Percentiles rank a stretch among this genome's conserved stretches.
Evolutionary conservation across 2,329 filamentous ascomycete species (phyloP).

Genomic region (Sarocladiaceae sp.): DNA sequence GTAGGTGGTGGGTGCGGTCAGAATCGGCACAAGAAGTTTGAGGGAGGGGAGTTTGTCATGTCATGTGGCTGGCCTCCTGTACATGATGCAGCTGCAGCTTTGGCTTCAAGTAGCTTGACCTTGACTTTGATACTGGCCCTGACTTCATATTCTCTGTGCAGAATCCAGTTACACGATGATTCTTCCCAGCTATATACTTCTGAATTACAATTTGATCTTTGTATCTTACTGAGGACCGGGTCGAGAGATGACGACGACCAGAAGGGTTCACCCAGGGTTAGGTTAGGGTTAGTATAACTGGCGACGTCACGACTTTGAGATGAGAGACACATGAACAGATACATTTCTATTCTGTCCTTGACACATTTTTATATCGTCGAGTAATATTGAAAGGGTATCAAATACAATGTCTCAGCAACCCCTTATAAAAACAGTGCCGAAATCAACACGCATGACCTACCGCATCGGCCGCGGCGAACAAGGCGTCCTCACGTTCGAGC

Average conservation of each 20-base stretch:
- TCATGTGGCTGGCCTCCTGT: too few species aligned
- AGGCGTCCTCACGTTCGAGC: slow-evolving; percentile 56
- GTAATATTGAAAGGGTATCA: too few species aligned
- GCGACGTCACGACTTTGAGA: slow-evolving; percentile 6
- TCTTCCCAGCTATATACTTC: too few species aligned
- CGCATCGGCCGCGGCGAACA: slow-evolving; percentile 54
- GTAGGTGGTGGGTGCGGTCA: background rate
- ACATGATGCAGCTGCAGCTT: background rate
- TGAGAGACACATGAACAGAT: background rate
- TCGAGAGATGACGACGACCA: too few species aligned
- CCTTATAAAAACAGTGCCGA: slow-evolving; percentile 4
- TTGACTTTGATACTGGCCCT: too few species aligned
- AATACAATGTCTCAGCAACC: background rate
- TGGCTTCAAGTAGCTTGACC: too few species aligned
- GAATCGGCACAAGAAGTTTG: background rate
- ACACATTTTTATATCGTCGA: too few species aligned
- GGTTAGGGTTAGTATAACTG: background rate
- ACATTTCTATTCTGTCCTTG: background rate
- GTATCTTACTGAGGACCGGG: too few species aligned
- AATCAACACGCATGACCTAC: slow-evolving; percentile 30
- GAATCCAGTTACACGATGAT: too few species aligned
- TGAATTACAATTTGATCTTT: too few species aligned
- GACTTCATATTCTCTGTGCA: too few species aligned
- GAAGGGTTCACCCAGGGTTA: slow-evolving; percentile 4
- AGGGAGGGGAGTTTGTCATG: background rate